These are phyloP conservation scores for Claviceps digitariae DNA, from an alignment of 2,329 filamentous ascomycete species.

Conservation along the genomic window DNA sequence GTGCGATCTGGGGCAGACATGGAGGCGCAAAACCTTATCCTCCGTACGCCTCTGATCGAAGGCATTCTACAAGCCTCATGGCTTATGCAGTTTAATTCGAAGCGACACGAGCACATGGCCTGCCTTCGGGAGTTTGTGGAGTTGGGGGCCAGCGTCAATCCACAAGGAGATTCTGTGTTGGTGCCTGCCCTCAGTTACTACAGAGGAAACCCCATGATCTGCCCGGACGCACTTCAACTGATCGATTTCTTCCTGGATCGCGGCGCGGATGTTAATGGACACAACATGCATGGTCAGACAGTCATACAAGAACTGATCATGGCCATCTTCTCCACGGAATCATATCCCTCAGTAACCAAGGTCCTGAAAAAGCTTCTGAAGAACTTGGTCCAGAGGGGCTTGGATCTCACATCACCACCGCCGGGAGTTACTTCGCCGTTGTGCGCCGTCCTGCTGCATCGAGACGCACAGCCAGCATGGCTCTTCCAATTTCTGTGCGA, in stretches of 20 bases:
- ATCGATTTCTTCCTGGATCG: background rate
- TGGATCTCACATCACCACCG: background rate
- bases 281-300: background rate
- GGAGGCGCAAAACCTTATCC: background rate
- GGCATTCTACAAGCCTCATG: background rate
- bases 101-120: background rate
- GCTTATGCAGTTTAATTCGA: too few relatives aligned
- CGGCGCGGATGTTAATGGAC: slow-evolving; percentile 1
- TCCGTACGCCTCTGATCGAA: background rate
- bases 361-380: background rate
- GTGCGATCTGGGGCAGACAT: background rate
- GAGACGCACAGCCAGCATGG: background rate
- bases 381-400: background rate
- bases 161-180: background rate
- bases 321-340: background rate
- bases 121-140: background rate
- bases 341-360: background rate
- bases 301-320: background rate
- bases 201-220: background rate
- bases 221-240: background rate
- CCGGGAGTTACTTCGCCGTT: background rate
- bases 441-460: background rate
- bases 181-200: background rate
- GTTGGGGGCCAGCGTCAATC: background rate
- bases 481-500: background rate